phyloP scores from a whole-genome alignment of 768 basidiomycete genomes.

The Auriscalpium microsporum region DNA sequence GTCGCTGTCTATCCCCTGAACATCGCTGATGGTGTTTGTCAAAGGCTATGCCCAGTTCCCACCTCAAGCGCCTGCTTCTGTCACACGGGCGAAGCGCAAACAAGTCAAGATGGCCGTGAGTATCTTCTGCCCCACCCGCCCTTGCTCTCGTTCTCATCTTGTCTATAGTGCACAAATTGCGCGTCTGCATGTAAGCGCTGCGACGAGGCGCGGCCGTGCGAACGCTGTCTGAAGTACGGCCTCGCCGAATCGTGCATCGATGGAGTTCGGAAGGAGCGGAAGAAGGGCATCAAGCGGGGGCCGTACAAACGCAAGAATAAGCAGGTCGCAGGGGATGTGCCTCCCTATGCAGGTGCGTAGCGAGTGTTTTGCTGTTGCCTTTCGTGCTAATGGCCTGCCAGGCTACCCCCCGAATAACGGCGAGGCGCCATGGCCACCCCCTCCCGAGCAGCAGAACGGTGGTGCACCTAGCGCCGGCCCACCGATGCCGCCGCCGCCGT shows the following conservation, averaged over 20 bases:
- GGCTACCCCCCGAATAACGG: constrained; percentile 17
- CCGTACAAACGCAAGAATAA: constrained; percentile 49
- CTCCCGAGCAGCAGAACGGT: constrained; percentile 16
- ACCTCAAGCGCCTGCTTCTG: constrained; percentile 18
- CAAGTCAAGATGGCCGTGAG: constrained; percentile 55
- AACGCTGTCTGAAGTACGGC: constrained; percentile 56
- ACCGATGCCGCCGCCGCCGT: constrained; percentile 23
- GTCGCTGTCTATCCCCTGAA: neutral
- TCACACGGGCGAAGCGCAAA: constrained; percentile 36
- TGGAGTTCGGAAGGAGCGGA: constrained; percentile 56
- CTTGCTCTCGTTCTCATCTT: neutral
- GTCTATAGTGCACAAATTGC: constrained; percentile 43
- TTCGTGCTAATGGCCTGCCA: constrained; percentile 3
- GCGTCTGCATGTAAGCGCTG: constrained; percentile 51
- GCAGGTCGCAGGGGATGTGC: constrained; percentile 11
- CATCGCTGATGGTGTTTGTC: neutral
- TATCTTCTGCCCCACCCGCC: constrained; percentile 5
- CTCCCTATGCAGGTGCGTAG: constrained; percentile 17
- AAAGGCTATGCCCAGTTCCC: constrained; percentile 16
- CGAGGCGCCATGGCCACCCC: constrained; percentile 26
- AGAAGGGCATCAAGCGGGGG: constrained; percentile 50
- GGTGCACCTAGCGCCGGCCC: constrained; percentile 14
- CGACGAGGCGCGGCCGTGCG: constrained; percentile 52
- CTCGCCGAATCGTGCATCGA: constrained; percentile 49
- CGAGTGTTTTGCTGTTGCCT: neutral